phyloP scores from a whole-genome alignment of 106 monocot genomes.

The Hemerocallis citrina region DNA sequence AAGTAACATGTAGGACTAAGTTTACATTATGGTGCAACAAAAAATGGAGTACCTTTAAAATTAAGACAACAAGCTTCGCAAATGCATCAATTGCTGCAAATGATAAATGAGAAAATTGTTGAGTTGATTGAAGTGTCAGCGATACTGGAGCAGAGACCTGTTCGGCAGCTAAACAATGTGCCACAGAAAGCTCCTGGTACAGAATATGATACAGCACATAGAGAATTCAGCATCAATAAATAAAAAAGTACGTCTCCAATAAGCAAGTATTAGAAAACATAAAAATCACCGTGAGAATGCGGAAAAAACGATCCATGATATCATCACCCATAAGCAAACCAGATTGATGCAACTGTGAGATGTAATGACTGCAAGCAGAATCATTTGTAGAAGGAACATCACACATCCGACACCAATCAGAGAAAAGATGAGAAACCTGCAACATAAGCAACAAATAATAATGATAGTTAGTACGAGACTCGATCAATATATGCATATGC shows the following conservation, averaged over 20 bases:
- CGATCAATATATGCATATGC: too few species aligned
- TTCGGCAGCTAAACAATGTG: slow-evolving; percentile 52
- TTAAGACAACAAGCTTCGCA: slow-evolving; percentile 54
- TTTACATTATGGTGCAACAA: neutral
- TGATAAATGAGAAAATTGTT: slow-evolving; percentile 46
- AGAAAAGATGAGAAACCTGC: slow-evolving; percentile 62
- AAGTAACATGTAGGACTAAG: neutral
- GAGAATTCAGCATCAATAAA: neutral
- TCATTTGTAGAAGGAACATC: slow-evolving; percentile 62
- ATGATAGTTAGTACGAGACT: too few species aligned
- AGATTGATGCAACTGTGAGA: slow-evolving; percentile 79
- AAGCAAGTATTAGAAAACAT: neutral
- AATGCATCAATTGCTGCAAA: slow-evolving; percentile 73
- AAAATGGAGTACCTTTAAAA: slow-evolving; percentile 58
- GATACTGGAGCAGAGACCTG: slow-evolving; percentile 28
- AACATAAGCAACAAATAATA: neutral
- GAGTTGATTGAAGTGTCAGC: slow-evolving; percentile 33
- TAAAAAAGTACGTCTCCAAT: slow-evolving; percentile 1
- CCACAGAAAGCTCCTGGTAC: slow-evolving; percentile 67
- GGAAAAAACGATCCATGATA: slow-evolving; percentile 73
- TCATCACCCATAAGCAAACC: slow-evolving; percentile 90
- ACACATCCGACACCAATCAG: slow-evolving; percentile 76
- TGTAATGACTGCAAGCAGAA: slow-evolving; percentile 45
- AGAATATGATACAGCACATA: neutral
- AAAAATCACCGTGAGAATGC: slow-evolving; percentile 48